Conservation (phyloP, 2,329 filamentous ascomycete species). For the Phialemoniopsis sp. region DNA sequence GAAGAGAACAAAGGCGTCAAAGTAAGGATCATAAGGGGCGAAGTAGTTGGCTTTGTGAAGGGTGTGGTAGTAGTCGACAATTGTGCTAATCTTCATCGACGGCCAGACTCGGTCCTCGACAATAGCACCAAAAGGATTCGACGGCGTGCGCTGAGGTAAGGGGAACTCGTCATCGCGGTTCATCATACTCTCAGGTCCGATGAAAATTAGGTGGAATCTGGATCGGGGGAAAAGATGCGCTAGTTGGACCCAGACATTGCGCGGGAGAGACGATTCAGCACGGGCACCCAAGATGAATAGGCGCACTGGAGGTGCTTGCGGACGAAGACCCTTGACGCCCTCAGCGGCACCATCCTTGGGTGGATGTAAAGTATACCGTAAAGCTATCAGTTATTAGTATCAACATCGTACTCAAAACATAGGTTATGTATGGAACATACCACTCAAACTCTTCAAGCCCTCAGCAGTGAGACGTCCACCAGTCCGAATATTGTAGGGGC, state of each 20-base stretch:
- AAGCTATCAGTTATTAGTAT: conserved; percentile 46
- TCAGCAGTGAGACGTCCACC: conserved; percentile 77
- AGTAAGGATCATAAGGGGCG: conserved; percentile 94
- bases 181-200: conserved; percentile 92
- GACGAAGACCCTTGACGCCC: conserved; percentile 73
- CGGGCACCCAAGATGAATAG: conserved; percentile 92
- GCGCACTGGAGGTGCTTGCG: conserved; percentile 82
- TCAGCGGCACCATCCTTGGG: conserved; percentile 71
- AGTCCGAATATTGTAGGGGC: conserved; percentile 78
- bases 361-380: conserved; percentile 91
- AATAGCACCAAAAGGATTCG: conserved; percentile 90
- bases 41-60: conserved; percentile 89
- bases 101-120: conserved; percentile 87
- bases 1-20: conserved; percentile 96
- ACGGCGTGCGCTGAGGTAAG: conserved; percentile 75
- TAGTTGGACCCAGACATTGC: conserved; percentile 90
- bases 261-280: conserved; percentile 93
- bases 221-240: conserved; percentile 91
- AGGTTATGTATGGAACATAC: conserved; percentile 44
- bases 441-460: conserved; percentile 89
- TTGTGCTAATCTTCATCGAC: conserved; percentile 94
- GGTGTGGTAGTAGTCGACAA: conserved; percentile 97
- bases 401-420: background rate
- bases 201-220: conserved; percentile 88
- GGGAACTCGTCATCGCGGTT: conserved; percentile 93